These are phyloP conservation scores for Micromonas pusilla DNA, from an alignment of 139 green algal species.

Conservation along the genomic window DNA sequence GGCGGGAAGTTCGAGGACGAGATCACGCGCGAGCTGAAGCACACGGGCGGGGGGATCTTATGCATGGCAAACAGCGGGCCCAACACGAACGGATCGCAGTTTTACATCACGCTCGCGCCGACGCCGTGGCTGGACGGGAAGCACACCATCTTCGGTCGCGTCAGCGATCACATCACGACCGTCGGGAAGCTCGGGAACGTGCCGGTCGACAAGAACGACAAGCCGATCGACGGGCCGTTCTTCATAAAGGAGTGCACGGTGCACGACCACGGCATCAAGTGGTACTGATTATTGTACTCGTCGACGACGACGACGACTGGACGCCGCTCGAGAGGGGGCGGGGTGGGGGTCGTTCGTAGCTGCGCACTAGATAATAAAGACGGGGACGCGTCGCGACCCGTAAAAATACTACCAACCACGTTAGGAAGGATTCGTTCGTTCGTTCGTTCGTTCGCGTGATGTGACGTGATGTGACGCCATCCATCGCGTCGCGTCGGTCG, in stretches of 20 bases:
- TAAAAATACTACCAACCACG: too few relatives aligned
- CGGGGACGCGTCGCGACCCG: too few relatives aligned
- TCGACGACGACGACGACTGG: background rate
- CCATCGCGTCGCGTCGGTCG: slow-evolving; percentile 7
- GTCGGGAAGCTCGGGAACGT: background rate
- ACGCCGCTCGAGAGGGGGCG: background rate
- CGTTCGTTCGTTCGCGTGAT: too few relatives aligned
- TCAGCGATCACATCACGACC: slow-evolving; percentile 34
- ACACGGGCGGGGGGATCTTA: slow-evolving; percentile 63
- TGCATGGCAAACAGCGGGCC: slow-evolving; percentile 76
- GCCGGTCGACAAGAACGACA: slow-evolving; percentile 7
- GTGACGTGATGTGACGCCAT: too few relatives aligned
- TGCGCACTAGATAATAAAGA: too few relatives aligned
- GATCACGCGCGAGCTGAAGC: slow-evolving; percentile 58
- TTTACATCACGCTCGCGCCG: slow-evolving; percentile 80
- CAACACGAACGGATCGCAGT: slow-evolving; percentile 72
- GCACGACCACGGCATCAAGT: background rate
- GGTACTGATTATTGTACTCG: background rate
- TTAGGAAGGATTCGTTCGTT: background rate
- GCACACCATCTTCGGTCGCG: slow-evolving; percentile 94
- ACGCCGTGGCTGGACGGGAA: slow-evolving; percentile 84
- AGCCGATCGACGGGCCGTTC: slow-evolving; percentile 8
- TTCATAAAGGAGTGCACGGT: slow-evolving; percentile 2
- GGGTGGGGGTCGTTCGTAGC: background rate
- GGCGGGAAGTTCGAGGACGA: slow-evolving; percentile 80